phyloP scores from a whole-genome alignment of 2,329 filamentous ascomycete genomes.

The Cordyceps tenuipes region DNA sequence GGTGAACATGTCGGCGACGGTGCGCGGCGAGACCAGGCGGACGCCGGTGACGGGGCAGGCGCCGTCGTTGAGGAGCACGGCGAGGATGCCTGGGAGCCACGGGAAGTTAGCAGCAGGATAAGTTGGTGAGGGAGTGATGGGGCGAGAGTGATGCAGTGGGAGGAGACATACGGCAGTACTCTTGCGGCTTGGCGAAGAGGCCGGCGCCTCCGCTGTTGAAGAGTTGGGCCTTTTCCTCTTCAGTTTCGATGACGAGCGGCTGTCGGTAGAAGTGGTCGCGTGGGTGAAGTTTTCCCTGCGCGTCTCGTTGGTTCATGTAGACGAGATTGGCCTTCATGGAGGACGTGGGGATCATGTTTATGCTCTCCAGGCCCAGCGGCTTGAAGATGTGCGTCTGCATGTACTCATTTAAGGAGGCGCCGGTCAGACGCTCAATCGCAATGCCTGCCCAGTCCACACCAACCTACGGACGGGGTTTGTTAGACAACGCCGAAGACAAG shows the following conservation, averaged over 20 bases:
- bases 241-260: constrained; percentile 32
- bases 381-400: constrained; percentile 38
- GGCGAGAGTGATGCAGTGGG: too few species aligned
- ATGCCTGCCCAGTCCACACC: constrained; percentile 47
- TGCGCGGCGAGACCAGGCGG: constrained; percentile 45
- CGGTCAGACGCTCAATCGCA: constrained; percentile 36
- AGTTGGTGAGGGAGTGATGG: too few species aligned
- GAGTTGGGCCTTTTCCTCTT: constrained; percentile 33
- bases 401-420: constrained; percentile 38
- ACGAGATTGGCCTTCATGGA: constrained; percentile 48
- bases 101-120: too few species aligned
- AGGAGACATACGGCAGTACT: constrained; percentile 45
- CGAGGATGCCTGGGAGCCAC: constrained; percentile 42
- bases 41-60: constrained; percentile 46
- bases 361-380: constrained; percentile 39
- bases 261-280: constrained; percentile 43
- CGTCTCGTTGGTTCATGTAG: constrained; percentile 45
- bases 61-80: constrained; percentile 56
- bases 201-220: constrained; percentile 57
- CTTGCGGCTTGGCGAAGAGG: constrained; percentile 48
- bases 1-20: constrained; percentile 55
- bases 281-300: constrained; percentile 31
- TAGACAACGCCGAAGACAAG: not conserved
- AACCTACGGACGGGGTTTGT: constrained; percentile 25
- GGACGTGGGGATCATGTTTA: constrained; percentile 48